These are phyloP conservation scores for Trichoderma cornu-damae DNA, from an alignment of 2,329 filamentous ascomycete species.

Conservation along the genomic window DNA sequence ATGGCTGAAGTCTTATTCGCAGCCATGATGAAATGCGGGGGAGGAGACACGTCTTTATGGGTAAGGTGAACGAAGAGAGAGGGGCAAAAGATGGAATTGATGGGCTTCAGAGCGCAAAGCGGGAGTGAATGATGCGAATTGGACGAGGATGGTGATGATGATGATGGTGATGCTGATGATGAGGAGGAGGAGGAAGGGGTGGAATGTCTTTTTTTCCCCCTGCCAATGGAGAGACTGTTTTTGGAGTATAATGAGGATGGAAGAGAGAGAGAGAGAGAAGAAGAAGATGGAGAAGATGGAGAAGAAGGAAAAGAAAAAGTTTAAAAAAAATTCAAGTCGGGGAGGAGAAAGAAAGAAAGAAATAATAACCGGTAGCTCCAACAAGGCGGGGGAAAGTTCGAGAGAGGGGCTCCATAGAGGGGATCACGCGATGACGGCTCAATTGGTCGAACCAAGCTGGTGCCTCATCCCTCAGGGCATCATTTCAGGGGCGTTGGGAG, in stretches of 20 bases:
- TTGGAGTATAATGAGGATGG: constrained; percentile 19
- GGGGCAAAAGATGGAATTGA: constrained; percentile 8
- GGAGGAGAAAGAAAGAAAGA: constrained; percentile 24
- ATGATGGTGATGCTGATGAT: too few relatives aligned
- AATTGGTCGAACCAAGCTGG: constrained; percentile 13
- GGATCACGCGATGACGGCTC: constrained; percentile 23
- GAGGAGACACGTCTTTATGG: background rate
- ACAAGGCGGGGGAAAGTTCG: constrained; percentile 23
- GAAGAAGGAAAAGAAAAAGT: constrained; percentile 19
- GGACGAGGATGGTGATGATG: too few relatives aligned
- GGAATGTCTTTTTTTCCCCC: constrained; percentile 17
- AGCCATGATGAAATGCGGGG: constrained; percentile 46
- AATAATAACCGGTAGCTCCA: constrained; percentile 22
- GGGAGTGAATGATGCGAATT: constrained; percentile 1
- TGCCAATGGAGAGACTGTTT: constrained; percentile 21
- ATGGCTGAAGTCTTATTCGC: constrained; percentile 54
- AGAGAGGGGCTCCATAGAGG: constrained; percentile 18
- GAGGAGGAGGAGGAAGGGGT: constrained; percentile 18
- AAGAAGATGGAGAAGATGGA: constrained; percentile 20
- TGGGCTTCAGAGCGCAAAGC: background rate
- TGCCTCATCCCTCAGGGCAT: constrained; percentile 13
- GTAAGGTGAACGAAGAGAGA: constrained; percentile 23
- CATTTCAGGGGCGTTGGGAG: background rate
- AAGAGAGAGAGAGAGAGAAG: constrained; percentile 23
- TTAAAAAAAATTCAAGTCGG: constrained; percentile 19